Evolutionary conservation across 169 alveolate genomes (phyloP).

Genomic region (Neospora caninum): DNA sequence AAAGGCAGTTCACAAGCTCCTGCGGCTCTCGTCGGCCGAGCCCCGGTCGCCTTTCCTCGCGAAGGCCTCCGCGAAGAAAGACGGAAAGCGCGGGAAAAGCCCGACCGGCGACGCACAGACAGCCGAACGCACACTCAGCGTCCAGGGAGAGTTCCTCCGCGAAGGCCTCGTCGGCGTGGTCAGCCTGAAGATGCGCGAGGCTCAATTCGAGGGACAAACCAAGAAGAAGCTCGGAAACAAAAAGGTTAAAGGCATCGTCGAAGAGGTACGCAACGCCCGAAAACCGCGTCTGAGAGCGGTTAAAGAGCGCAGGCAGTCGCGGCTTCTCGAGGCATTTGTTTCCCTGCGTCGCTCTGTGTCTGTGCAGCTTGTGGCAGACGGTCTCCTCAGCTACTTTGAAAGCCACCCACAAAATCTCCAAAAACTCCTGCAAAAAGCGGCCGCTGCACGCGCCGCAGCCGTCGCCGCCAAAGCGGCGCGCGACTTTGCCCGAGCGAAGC

Average conservation of each 20-base stretch:
- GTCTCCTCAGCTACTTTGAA: neutral
- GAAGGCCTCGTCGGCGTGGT: conserved; percentile 82
- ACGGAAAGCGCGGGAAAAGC: neutral
- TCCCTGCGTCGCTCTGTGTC: neutral
- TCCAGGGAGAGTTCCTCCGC: conserved; percentile 23
- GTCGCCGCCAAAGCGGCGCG: conserved; percentile 20
- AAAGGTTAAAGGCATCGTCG: conserved; percentile 75
- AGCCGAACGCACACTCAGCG: neutral
- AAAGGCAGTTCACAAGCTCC: conserved; percentile 59
- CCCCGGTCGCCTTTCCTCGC: conserved; percentile 57
- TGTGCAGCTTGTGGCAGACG: conserved; percentile 14
- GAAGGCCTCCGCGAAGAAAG: neutral
- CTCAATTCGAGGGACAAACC: conserved; percentile 89
- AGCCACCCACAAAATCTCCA: neutral
- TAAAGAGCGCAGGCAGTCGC: too few species aligned
- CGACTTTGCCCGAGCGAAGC: neutral
- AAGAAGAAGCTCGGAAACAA: conserved; percentile 82
- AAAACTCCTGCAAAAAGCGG: conserved; percentile 9
- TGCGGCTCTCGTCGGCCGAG: conserved; percentile 71
- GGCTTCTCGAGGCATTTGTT: too few species aligned
- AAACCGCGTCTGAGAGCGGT: too few species aligned
- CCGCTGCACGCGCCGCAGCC: conserved; percentile 1
- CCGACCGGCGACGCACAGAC: neutral
- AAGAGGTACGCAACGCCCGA: conserved; percentile 69
- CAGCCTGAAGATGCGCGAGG: conserved; percentile 78